These are phyloP conservation scores for Orychophragmus violaceus DNA, from an alignment of 345 rosid genomes.

Conservation along the genomic window DNA sequence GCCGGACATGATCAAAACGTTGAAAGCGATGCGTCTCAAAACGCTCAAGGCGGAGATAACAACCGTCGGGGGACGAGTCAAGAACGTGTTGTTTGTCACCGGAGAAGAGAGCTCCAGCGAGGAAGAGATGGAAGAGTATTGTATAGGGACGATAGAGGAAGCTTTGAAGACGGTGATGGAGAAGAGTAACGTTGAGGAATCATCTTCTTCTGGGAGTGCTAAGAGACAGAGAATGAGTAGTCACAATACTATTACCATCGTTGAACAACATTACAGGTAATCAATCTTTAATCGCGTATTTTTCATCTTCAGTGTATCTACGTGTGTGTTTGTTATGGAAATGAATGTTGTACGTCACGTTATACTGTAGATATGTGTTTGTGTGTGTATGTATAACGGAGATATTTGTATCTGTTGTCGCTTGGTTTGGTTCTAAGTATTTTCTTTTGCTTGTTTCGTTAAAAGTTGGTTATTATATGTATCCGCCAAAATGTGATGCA, in stretches of 20 bases:
- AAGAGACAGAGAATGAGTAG: constrained; percentile 73
- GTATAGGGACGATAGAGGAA: constrained; percentile 70
- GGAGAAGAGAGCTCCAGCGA: constrained; percentile 53
- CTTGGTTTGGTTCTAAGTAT: constrained; percentile 4
- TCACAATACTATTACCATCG: constrained; percentile 38
- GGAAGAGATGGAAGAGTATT: constrained; percentile 42
- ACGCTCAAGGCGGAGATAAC: constrained; percentile 91
- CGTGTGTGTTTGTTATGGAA: constrained; percentile 11
- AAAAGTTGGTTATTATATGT: not conserved
- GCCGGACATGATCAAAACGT: constrained; percentile 79
- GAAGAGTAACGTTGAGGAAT: constrained; percentile 57
- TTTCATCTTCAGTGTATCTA: not conserved
- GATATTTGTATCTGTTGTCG: constrained; percentile 24
- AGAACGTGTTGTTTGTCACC: constrained; percentile 78
- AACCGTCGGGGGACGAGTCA: constrained; percentile 79
- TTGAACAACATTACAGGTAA: constrained; percentile 40
- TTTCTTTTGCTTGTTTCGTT: not conserved
- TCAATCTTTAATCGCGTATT: not conserved
- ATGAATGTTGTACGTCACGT: constrained; percentile 14
- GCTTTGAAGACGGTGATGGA: constrained; percentile 90
- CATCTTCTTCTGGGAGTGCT: constrained; percentile 64
- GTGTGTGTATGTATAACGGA: constrained; percentile 25
- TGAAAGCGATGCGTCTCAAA: constrained; percentile 69
- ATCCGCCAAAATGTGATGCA: constrained; percentile 13
- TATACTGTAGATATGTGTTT: constrained; percentile 9